Conservation (phyloP, 78 protist species). For the Dictyostelium firmibasis region DNA sequence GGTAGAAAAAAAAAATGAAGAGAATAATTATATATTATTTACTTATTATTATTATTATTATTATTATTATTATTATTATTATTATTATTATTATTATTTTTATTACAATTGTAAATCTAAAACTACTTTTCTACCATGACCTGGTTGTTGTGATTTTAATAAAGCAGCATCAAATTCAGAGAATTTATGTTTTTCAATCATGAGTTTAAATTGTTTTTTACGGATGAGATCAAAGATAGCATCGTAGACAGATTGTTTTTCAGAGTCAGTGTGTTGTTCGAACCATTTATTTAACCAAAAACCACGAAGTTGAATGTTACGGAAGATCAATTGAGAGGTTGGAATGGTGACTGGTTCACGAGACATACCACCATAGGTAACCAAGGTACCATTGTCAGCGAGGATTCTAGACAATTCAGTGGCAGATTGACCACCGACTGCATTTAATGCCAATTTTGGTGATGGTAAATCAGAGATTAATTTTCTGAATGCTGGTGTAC, state of each 20-base stretch:
- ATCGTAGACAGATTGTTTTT: conserved; percentile 61
- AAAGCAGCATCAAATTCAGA: conserved; percentile 56
- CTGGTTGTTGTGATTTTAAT: conserved; percentile 46
- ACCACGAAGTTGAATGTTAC: conserved; percentile 79
- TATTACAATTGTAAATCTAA: conserved; percentile 55
- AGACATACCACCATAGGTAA: conserved; percentile 94
- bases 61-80: not conserved
- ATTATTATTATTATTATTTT: not conserved
- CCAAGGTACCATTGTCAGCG: conserved; percentile 85
- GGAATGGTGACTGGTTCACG: conserved; percentile 82
- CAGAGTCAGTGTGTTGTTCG: conserved; percentile 14
- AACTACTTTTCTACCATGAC: conserved; percentile 62
- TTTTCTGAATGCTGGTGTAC: conserved; percentile 30
- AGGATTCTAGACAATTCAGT: conserved; percentile 78
- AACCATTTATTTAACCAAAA: conserved; percentile 64
- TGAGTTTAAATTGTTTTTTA: conserved; percentile 39
- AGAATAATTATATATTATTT: not conserved
- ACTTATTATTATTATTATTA: not conserved
- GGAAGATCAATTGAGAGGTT: conserved; percentile 78
- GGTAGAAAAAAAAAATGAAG: not conserved
- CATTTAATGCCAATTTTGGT: conserved; percentile 87
- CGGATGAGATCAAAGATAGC: conserved; percentile 60
- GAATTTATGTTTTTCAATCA: conserved; percentile 76
- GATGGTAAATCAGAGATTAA: conserved; percentile 69
- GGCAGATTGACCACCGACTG: conserved; percentile 89